Conservation (phyloP, 768 basidiomycete genomes). For the Boletus pseudo-olivaceus region DNA sequence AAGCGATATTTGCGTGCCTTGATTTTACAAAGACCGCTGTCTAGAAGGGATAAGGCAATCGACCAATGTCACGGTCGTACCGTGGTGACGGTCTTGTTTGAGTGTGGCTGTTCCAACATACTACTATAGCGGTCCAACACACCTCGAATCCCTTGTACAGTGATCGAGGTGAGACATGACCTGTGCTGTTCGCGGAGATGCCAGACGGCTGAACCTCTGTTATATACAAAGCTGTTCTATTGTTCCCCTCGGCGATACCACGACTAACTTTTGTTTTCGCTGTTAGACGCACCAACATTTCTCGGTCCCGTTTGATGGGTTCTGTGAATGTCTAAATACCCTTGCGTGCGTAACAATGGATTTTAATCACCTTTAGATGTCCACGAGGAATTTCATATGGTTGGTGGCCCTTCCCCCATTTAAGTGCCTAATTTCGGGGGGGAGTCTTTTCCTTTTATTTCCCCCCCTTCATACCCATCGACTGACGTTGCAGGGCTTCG, state of each 20-base stretch:
- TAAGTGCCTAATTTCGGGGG: constrained; percentile 14
- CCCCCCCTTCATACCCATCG: constrained; percentile 10
- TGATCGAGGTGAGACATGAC: constrained; percentile 34
- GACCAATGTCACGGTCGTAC: background rate
- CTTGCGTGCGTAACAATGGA: constrained; percentile 22
- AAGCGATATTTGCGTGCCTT: background rate
- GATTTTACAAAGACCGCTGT: constrained; percentile 1
- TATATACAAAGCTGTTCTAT: constrained; percentile 15
- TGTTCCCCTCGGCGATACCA: constrained; percentile 17
- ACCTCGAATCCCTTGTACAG: constrained; percentile 13
- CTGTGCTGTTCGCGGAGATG: constrained; percentile 16
- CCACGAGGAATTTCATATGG: constrained; percentile 6
- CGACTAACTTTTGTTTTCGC: constrained; percentile 23
- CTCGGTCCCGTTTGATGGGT: constrained; percentile 8
- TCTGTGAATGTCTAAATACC: constrained; percentile 3
- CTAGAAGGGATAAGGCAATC: background rate
- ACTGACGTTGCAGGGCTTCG: constrained; percentile 47
- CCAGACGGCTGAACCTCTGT: constrained; percentile 2
- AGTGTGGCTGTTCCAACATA: constrained; percentile 14
- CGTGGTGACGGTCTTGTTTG: constrained; percentile 6
- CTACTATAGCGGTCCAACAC: background rate
- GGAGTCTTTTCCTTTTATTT: constrained; percentile 2
- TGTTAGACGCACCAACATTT: constrained; percentile 3
- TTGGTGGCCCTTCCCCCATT: constrained; percentile 9
- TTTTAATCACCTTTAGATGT: constrained; percentile 3